Base-by-base conservation (phyloP, 1,284 basidiomycete species). In the Pisolithus thermaeus region DNA sequence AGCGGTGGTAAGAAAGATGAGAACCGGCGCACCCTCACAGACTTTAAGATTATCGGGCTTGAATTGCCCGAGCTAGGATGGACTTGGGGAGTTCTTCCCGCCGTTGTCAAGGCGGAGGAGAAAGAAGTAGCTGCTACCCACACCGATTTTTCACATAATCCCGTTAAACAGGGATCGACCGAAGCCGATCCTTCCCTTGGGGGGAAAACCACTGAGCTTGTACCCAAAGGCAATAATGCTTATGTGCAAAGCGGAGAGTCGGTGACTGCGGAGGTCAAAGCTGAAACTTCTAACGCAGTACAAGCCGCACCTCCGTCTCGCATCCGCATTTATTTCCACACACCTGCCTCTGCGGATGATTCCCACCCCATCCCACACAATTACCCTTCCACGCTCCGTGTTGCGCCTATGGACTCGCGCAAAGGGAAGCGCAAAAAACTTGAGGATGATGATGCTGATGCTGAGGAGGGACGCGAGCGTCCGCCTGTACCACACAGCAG, bases 31-130 rank as follows among this genome's bases (percentile, higher is more conserved):
- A 95, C 92, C 35, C 81, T 97, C 63, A 96, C 93, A 44, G 94
- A 97, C 73, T 97, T 97, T 80, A 90, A 95, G 71, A 93, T 97
- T 65, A 77, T 94, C 60, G 92, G 89, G 23, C 77, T 97, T 61
- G 84, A 90, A 66, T 86, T 96, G 60, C 76, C 73, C 60, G 83
- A 83, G 58, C 70, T 90, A 53, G 71, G 69, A 61, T 91, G 88
- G 88, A 75, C 73, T 46, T 90, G 89, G 88, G 87, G 87, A 56
- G 58, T 70, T 50, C 61, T 80, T 49, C 63, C 77, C 18, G 65
- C 66, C 40, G 56, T 71, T 46, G 54, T 68, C 49, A 73, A 72
- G 55, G 58, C 57, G 54, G 74, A 75, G 59, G 59, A 65, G 25
- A 68, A 66, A 56, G 73, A 66, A 47, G 68, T 70, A 49, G 57